Conservation (phyloP, 2,329 filamentous ascomycete species). For the Annulohypoxylon truncatum region DNA sequence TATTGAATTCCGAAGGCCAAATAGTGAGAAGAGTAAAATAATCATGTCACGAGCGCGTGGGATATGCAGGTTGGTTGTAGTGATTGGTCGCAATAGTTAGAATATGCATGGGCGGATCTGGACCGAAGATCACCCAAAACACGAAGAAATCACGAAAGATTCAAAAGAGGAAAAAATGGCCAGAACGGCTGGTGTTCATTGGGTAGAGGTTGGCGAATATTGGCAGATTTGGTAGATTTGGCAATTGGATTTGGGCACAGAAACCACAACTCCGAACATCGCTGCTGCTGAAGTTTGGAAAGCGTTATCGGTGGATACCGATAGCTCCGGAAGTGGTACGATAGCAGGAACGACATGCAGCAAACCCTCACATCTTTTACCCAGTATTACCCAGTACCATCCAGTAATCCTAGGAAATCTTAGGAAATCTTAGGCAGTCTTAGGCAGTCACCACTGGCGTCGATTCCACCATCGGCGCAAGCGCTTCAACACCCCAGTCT, state of each 20-base stretch:
- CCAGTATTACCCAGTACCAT: background rate
- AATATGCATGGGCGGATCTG: constrained; percentile 36
- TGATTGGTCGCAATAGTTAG: background rate
- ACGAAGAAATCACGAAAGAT: constrained; percentile 4
- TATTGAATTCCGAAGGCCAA: background rate
- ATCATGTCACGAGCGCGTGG: constrained; percentile 28
- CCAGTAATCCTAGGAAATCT: background rate
- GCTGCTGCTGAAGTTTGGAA: constrained; percentile 21
- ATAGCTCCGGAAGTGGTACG: constrained; percentile 39
- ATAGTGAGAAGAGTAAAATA: constrained; percentile 1
- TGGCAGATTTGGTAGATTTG: constrained; percentile 13
- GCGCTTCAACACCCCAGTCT: background rate
- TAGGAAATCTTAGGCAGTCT: constrained; percentile 1
- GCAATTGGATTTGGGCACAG: constrained; percentile 31
- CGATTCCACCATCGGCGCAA: constrained; percentile 36
- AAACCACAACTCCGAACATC: constrained; percentile 38
- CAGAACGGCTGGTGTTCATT: background rate
- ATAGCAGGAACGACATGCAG: constrained; percentile 9
- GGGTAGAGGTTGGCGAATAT: background rate
- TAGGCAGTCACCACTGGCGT: constrained; percentile 1
- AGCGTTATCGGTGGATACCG: constrained; percentile 34
- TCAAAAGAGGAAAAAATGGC: background rate
- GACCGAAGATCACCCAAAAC: constrained; percentile 11
- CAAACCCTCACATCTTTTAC: background rate
- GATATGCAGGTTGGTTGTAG: constrained; percentile 15